Conservation (phyloP, 2,329 filamentous ascomycete genomes). For the Sporothrix brunneoviolacea region DNA sequence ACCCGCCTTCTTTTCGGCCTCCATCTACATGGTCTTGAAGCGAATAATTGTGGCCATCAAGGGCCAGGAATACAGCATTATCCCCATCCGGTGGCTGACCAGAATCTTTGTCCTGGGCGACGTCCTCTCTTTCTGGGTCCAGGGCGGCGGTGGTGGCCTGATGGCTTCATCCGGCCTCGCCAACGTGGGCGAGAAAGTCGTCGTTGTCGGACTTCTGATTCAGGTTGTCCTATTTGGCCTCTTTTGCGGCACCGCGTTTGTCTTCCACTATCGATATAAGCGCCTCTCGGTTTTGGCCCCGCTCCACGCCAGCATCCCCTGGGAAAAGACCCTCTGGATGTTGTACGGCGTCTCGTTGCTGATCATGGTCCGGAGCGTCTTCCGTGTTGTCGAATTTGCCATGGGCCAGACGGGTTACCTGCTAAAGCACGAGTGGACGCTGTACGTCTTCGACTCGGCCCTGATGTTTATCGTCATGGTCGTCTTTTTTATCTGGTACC, state of each 20-base stretch:
- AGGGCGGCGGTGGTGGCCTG: constrained; percentile 36
- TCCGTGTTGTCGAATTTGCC: constrained; percentile 34
- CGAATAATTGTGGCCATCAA: constrained; percentile 27
- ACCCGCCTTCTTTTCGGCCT: constrained; percentile 34
- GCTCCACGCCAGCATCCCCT: constrained; percentile 19
- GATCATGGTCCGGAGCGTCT: constrained; percentile 33
- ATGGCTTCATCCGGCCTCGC: constrained; percentile 20
- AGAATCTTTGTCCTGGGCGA: constrained; percentile 43
- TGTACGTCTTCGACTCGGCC: constrained; percentile 28
- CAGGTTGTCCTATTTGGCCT: constrained; percentile 42
- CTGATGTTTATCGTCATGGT: constrained; percentile 22
- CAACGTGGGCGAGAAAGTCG: constrained; percentile 33
- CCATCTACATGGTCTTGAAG: constrained; percentile 38
- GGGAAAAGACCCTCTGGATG: constrained; percentile 21
- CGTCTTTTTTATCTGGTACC: constrained; percentile 14
- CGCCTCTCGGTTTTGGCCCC: background rate
- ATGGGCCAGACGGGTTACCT: constrained; percentile 25
- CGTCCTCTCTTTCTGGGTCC: constrained; percentile 37
- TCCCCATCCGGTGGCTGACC: constrained; percentile 35
- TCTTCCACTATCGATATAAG: constrained; percentile 40
- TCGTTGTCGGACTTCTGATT: constrained; percentile 39
- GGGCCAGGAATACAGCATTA: constrained; percentile 15
- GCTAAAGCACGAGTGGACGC: constrained; percentile 23
- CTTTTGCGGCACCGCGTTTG: constrained; percentile 35
- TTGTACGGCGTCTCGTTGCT: constrained; percentile 21